phyloP scores from a whole-genome alignment of 2,329 filamentous ascomycete species.

The Talaromyces funiculosus region DNA sequence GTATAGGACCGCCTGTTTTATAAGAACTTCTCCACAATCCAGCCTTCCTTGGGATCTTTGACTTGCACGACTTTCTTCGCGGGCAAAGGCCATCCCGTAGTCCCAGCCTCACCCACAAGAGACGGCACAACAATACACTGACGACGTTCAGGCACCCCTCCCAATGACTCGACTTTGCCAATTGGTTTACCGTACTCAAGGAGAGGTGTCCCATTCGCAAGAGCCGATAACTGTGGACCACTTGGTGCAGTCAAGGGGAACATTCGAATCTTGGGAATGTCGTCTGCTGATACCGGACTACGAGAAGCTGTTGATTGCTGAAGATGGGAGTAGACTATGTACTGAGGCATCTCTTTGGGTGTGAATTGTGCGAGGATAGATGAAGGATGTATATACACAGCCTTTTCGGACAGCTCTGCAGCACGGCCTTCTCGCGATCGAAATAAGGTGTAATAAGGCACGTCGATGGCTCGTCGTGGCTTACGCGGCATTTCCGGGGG shows the following conservation, averaged over 20 bases:
- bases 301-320: constrained; percentile 58
- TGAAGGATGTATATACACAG: constrained; percentile 82
- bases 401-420: constrained; percentile 51
- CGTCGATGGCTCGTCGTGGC: constrained; percentile 80
- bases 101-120: constrained; percentile 62
- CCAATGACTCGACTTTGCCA: constrained; percentile 62
- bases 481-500: constrained; percentile 63
- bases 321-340: constrained; percentile 80
- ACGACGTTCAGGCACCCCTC: constrained; percentile 48
- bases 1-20: constrained; percentile 16
- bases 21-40: constrained; percentile 60
- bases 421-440: constrained; percentile 51
- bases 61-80: constrained; percentile 78
- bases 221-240: constrained; percentile 65
- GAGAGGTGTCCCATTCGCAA: constrained; percentile 80
- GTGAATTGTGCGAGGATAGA: constrained; percentile 70
- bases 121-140: constrained; percentile 82
- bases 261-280: constrained; percentile 72
- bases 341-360: constrained; percentile 71
- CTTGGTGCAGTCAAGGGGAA: constrained; percentile 77
- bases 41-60: constrained; percentile 66
- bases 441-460: constrained; percentile 82
- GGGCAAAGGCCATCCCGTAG: constrained; percentile 76
- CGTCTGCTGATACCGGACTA: constrained; percentile 44
- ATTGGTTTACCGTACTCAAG: constrained; percentile 84